Evolutionary conservation across 192 early-diverging fungal species (phyloP), one percentile per base, ranked within the genome.

Genomic region (Oehlia diaphana): DNA sequence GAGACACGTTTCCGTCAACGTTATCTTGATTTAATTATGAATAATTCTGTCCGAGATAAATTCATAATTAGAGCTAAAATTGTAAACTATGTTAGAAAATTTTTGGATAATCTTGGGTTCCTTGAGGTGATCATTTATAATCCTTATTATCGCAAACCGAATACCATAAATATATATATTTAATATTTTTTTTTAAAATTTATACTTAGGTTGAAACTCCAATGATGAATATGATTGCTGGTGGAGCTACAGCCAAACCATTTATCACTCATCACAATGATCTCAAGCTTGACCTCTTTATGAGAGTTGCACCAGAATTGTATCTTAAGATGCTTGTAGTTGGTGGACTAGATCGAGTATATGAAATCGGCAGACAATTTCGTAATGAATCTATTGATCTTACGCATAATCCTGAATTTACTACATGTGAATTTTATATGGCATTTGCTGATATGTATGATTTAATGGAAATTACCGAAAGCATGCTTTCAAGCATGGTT

Each of bases 371-470:
- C 71, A 94, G 96, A 75, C 97, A 98, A 87, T 99, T 99, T 94
- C 93, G 98, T 82, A 99, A 99, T 87, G 98, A 99, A 84, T 90
- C 91, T 62, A 99, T 99, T 80, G 98, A 99, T 84, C 84, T 97
- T 82, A 98, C 97, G 50, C 98, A 99, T 91, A 99, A 99, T 90
- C 98, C 98, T 76, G 98, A 99, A 87, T 98, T 99, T 89, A 98
- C 98, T 63, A 98, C 96, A 31, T 96, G 94, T 86, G 98, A 99
- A 89, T 98, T 99, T 88, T 98, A 99, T 88, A 97, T 97, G 97
- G 98, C 98, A 21, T 99, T 97, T 84, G 98, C 97, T 47, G 97
- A 99, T 84, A 93, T 98, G 88, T 91, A 94, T 83, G 97, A 99
- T 84, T 83, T 99, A 73, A 95, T 99, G 93, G 92, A 97, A 39